Base-by-base conservation (phyloP, 768 basidiomycete species). In the Boletales sp. region DNA sequence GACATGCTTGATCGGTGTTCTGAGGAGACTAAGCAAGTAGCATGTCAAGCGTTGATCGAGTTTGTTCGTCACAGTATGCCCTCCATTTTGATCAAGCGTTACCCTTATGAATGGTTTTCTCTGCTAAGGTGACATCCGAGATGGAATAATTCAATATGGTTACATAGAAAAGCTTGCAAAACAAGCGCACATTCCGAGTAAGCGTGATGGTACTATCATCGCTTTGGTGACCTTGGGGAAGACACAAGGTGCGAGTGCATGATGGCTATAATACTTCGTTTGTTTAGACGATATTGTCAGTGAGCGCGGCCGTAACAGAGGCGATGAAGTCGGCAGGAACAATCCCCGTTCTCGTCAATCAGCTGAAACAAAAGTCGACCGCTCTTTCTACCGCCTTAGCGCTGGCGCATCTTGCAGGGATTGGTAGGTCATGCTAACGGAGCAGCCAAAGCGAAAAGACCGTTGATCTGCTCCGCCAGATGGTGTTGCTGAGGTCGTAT, bases 1-100 rank as follows among this genome's bases (percentile, higher is more conserved):
- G 58, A 64, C 18, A 50, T 59, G 54, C 51, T 68, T 1, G 42
- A 53, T 30, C 51, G 34, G 13, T 61, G 53, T 35, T 65, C 64
- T 14, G 50, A 53, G 0, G 57, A 58, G 35, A 55, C 57, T 14
- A 64, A 52, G 38, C 47, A 53, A 30, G 52, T 53, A 0, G 35
- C 54, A 0, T 51, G 59, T 5, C 15, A 46, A 8, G 56, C 54
- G 6, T 29, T 66, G 43, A 37, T 55, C 21, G 14, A 40, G 10
- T 64, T 65, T 14, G 54, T 50, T 27, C 36, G 45, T 13, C 17
- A 61, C 48, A 57, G 64, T 65, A 47, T 10, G 48, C n/a, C 21
- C 9, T 7, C 2, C 9, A 21, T 2, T 15, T 5, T 21, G 15
- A 39, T 15, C n/a, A 17, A 12, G 10, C 19, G 21, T 19, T 6